Percentiles rank a stretch among this genome's conserved stretches.
Conservation (phyloP, 495 filamentous ascomycete genomes). For the Tuber borchii region DNA sequence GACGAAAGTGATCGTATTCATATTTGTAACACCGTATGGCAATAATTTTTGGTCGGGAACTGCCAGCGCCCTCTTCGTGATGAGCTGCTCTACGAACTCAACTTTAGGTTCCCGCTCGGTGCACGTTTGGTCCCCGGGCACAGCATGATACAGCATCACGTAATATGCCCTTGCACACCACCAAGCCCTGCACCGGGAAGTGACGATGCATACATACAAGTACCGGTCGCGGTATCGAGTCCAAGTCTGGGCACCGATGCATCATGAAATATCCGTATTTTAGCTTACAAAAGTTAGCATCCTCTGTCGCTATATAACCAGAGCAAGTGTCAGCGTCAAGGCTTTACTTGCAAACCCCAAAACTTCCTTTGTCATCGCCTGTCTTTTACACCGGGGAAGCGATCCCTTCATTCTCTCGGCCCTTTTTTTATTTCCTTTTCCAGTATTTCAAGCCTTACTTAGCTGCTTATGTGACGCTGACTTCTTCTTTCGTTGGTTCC, state of each 20-base stretch:
- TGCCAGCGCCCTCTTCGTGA: background rate
- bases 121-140: background rate
- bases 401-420: background rate
- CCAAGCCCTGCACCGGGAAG: background rate
- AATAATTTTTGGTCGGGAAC: background rate
- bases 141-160: background rate
- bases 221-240: background rate
- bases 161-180: background rate
- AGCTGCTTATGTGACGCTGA: background rate
- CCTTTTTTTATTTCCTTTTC: background rate
- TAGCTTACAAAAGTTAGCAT: background rate
- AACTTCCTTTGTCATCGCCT: slow-evolving; percentile 1
- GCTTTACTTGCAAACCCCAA: background rate
- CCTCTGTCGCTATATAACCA: background rate
- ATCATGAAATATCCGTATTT: background rate
- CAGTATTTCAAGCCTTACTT: background rate
- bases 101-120: background rate
- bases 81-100: background rate
- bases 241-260: background rate
- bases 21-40: background rate
- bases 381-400: background rate
- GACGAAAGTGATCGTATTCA: background rate
- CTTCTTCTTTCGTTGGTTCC: background rate
- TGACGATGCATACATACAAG: background rate
- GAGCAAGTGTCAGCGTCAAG: background rate